Conservation (phyloP, 805 yeast genomes). For the Cyberlindnera misumaiensis region DNA sequence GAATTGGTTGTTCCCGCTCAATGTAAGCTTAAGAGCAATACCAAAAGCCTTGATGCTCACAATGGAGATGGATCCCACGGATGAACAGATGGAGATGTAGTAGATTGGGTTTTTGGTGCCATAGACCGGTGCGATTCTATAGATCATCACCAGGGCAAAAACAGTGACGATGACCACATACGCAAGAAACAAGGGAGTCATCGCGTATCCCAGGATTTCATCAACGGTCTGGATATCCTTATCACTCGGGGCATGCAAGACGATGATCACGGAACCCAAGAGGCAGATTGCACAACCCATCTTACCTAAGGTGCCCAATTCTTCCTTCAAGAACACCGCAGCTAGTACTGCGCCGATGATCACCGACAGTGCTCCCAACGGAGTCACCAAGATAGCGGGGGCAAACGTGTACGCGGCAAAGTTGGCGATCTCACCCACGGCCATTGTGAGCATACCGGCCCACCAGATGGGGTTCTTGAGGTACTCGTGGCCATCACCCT, state of each 20-base stretch:
- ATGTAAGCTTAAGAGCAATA: constrained; percentile 78
- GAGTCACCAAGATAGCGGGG: constrained; percentile 88
- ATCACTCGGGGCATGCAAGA: constrained; percentile 91
- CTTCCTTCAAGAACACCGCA: constrained; percentile 76
- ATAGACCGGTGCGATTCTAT: constrained; percentile 72
- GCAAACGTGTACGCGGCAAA: constrained; percentile 95
- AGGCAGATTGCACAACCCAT: constrained; percentile 91
- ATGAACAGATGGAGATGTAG: constrained; percentile 81
- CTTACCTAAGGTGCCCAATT: constrained; percentile 79
- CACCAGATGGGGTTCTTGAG: constrained; percentile 87
- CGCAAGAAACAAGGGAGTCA: constrained; percentile 66
- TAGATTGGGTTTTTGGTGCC: constrained; percentile 83
- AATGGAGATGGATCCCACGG: constrained; percentile 86
- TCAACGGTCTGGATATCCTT: constrained; percentile 83
- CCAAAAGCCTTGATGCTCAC: constrained; percentile 94
- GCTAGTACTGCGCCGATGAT: constrained; percentile 91
- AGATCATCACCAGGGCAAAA: constrained; percentile 73
- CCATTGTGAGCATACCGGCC: constrained; percentile 89
- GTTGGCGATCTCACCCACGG: constrained; percentile 84
- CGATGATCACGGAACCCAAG: constrained; percentile 81
- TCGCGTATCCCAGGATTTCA: constrained; percentile 76
- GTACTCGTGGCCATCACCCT: constrained; percentile 72
- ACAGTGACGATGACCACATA: constrained; percentile 57
- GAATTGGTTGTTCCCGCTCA: constrained; percentile 83
- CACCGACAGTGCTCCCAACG: constrained; percentile 84